A percentile compares a stretch with the other conserved stretches of the same genome.
These are phyloP conservation scores for Trichoderma hamatum DNA, from an alignment of 2,329 filamentous ascomycete species.

Conservation along the genomic window DNA sequence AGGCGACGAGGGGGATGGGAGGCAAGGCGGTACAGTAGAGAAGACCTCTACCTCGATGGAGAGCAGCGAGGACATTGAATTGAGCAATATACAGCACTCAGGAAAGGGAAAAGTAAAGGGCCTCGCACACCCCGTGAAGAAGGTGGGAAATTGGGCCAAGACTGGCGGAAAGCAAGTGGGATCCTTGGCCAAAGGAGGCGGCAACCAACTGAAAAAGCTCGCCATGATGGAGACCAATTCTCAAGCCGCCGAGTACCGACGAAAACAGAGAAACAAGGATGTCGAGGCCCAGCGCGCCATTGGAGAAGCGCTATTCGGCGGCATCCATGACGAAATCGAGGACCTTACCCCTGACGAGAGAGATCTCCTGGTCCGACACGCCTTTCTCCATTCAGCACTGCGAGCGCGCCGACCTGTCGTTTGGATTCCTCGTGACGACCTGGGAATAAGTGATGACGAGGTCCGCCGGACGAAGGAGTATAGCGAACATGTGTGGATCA, in stretches of 20 bases:
- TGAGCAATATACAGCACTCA: slow-evolving; percentile 43
- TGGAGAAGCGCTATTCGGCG: slow-evolving; percentile 80
- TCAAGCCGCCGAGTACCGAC: slow-evolving; percentile 53
- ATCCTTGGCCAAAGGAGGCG: slow-evolving; percentile 47
- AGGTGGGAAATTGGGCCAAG: slow-evolving; percentile 53
- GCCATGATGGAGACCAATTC: slow-evolving; percentile 40
- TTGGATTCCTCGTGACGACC: slow-evolving; percentile 89
- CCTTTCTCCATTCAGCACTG: slow-evolving; percentile 88
- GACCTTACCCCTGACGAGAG: slow-evolving; percentile 89
- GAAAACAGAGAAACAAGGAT: slow-evolving; percentile 58
- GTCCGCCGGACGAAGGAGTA: slow-evolving; percentile 75
- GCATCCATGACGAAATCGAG: slow-evolving; percentile 89
- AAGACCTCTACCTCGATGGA: slow-evolving; percentile 36
- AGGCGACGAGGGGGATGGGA: slow-evolving; percentile 45
- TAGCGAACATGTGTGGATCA: slow-evolving; percentile 86
- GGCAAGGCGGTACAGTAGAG: slow-evolving; percentile 30
- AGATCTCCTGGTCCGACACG: slow-evolving; percentile 80
- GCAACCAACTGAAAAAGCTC: slow-evolving; percentile 52
- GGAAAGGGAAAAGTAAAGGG: slow-evolving; percentile 29
- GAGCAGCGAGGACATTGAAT: slow-evolving; percentile 44
- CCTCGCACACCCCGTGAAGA: slow-evolving; percentile 50
- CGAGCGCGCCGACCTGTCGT: slow-evolving; percentile 83
- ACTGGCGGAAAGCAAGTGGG: slow-evolving; percentile 38
- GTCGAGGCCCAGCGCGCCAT: slow-evolving; percentile 73
- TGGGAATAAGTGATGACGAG: slow-evolving; percentile 92